phyloP scores from a whole-genome alignment of 768 basidiomycete genomes.

The Phanerochaete carnosa region DNA sequence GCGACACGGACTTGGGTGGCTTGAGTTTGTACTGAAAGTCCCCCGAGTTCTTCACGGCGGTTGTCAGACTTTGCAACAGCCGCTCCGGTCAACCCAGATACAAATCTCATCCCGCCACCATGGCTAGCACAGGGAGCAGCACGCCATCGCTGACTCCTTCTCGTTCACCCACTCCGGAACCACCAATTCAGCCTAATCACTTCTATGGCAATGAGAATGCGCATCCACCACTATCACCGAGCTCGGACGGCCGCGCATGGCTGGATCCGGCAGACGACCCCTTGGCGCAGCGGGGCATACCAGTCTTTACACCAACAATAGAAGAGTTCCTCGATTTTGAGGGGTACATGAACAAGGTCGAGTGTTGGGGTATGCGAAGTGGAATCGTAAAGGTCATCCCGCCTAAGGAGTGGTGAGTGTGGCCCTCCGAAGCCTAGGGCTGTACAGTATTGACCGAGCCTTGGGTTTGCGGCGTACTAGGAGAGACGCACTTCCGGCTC shows the following conservation, averaged over 20 bases:
- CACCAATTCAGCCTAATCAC: conserved; percentile 72
- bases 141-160: conserved; percentile 38
- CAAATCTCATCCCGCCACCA: conserved; percentile 9
- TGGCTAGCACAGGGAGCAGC: conserved; percentile 22
- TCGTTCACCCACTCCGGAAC: conserved; percentile 42
- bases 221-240: conserved; percentile 53
- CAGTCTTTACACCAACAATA: conserved; percentile 93
- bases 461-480: conserved; percentile 32
- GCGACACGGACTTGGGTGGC: not conserved
- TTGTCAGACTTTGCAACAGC: not conserved
- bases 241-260: conserved; percentile 61
- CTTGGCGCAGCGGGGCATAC: conserved; percentile 83
- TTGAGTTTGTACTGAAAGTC: not conserved
- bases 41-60: not conserved
- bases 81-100: not conserved
- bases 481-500: conserved; percentile 68
- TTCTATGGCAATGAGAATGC: conserved; percentile 62
- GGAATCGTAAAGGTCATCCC: conserved; percentile 98
- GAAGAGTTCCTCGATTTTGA: conserved; percentile 93
- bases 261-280: conserved; percentile 80
- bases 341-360: conserved; percentile 79
- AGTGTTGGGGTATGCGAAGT: conserved; percentile 85
- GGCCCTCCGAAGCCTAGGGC: conserved; percentile 5
- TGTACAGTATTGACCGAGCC: conserved; percentile 6
- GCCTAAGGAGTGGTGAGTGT: conserved; percentile 83